Evolutionary conservation across 306 rosid species (phyloP).

Genomic region (Canavalia ensiformis): DNA sequence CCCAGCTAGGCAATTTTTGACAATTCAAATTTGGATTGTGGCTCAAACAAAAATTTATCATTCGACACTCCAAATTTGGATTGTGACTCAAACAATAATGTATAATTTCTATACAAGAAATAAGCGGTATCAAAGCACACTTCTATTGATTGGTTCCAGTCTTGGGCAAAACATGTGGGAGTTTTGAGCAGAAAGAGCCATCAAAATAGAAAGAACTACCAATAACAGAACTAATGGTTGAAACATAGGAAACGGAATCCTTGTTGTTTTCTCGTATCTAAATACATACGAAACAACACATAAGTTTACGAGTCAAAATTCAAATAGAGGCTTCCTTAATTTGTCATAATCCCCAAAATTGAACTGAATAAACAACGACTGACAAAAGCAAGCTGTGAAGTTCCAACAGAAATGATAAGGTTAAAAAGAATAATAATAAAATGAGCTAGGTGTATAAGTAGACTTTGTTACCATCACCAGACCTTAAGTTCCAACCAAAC

Average conservation of each 20-base stretch:
- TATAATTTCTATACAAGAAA: not conserved
- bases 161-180: not conserved
- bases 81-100: no score
- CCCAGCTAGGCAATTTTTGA: no score
- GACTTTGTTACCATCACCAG: not conserved
- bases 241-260: not conserved
- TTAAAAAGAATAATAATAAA: not conserved
- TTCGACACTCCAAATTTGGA: not conserved
- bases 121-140: not conserved
- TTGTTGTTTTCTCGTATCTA: not conserved
- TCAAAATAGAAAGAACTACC: not conserved
- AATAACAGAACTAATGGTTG: conserved; percentile 21
- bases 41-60: not conserved
- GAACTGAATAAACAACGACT: not conserved
- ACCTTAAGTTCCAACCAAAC: conserved; percentile 21
- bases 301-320: not conserved
- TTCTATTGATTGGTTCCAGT: not conserved
- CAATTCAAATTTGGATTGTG: no score
- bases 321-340: not conserved
- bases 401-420: not conserved
- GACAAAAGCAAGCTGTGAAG: not conserved
- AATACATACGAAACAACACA: not conserved
- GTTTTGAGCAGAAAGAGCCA: not conserved
- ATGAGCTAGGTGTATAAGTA: not conserved
- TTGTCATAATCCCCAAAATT: not conserved